Percentiles rank a stretch among this genome's conserved stretches.
Evolutionary conservation across 148 eudicot genomes (phyloP).

Genomic region (Polygonum aviculare): DNA sequence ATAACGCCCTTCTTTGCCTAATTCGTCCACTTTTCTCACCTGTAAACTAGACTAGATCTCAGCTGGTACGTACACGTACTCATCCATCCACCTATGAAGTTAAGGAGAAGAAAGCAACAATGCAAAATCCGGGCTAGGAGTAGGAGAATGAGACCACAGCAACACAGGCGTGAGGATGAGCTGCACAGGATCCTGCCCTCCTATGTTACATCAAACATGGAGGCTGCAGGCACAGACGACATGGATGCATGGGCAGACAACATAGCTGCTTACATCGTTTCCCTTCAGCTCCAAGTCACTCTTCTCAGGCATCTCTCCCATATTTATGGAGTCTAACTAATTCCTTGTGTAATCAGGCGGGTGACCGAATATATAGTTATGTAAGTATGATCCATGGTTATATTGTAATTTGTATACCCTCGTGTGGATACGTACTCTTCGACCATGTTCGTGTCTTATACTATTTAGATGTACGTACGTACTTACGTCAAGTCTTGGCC

Average conservation of each 20-base stretch:
- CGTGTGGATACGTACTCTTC: too few species aligned
- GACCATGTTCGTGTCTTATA: too few species aligned
- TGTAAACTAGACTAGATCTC: too few species aligned
- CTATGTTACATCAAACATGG: background rate
- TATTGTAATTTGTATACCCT: too few species aligned
- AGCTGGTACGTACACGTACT: too few species aligned
- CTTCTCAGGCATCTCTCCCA: background rate
- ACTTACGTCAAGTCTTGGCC: too few species aligned
- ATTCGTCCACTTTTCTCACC: background rate
- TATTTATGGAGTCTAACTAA: background rate
- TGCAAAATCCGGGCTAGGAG: background rate
- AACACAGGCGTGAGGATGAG: background rate
- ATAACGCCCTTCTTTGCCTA: background rate
- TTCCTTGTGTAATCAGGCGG: background rate
- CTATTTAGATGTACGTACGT: too few species aligned
- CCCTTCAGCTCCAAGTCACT: background rate
- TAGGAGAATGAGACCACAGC: background rate
- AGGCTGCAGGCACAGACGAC: background rate
- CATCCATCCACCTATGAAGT: too few species aligned
- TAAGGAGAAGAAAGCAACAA: background rate
- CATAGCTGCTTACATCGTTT: background rate
- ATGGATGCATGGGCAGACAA: background rate
- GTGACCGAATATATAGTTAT: too few species aligned
- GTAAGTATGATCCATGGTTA: too few species aligned
- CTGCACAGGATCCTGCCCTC: background rate